phyloP scores from a whole-genome alignment of 768 basidiomycete species.

The Leccinum fibrillosum region DNA sequence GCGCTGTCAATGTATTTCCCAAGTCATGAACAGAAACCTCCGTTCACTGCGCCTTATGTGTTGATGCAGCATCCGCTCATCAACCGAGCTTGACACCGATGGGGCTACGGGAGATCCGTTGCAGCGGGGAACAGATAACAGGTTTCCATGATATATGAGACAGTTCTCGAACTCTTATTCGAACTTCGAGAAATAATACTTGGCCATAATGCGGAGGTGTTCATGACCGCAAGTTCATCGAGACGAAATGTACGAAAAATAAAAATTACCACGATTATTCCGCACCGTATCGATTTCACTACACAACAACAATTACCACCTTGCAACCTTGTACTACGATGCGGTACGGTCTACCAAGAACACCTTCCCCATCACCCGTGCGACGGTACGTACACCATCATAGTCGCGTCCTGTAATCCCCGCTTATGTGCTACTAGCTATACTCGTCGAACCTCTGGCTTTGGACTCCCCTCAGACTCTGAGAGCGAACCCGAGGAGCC shows the following conservation, averaged over 20 bases:
- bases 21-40: not conserved
- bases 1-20: not conserved
- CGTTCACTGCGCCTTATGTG: not conserved
- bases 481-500: slow-evolving; percentile 30
- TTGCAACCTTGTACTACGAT: slow-evolving; percentile 28
- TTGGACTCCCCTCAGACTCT: slow-evolving; percentile 53
- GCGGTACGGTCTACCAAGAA: slow-evolving; percentile 55
- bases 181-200: not conserved
- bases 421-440: slow-evolving; percentile 5
- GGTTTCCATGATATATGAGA: not conserved
- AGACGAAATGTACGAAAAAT: not conserved
- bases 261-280: not conserved
- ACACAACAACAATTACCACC: not conserved
- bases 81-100: not conserved
- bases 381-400: slow-evolving; percentile 29
- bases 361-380: slow-evolving; percentile 47
- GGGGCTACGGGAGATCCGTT: not conserved
- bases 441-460: slow-evolving; percentile 45
- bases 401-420: slow-evolving; percentile 4
- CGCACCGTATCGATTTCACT: slow-evolving; percentile 1
- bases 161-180: not conserved
- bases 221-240: not conserved
- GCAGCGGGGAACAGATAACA: not conserved
- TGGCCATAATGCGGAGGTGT: not conserved
- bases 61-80: not conserved